Evolutionary conservation across 2,329 filamentous ascomycete species (phyloP).

Genomic region (Aspergillus tanneri): DNA sequence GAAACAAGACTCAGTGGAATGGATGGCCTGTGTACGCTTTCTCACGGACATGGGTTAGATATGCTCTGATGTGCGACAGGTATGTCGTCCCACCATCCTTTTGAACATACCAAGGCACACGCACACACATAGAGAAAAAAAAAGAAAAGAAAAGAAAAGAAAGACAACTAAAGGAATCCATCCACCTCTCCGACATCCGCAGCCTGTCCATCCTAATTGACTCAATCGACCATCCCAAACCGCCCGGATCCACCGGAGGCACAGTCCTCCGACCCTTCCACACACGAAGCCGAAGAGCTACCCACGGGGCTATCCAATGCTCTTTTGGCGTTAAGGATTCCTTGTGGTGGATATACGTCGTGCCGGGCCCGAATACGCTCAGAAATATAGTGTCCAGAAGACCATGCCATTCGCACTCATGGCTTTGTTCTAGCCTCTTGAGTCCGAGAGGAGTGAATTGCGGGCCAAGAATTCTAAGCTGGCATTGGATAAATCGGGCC

Average conservation of each 20-base stretch:
- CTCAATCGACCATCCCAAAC: slow-evolving; percentile 80
- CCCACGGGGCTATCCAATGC: slow-evolving; percentile 61
- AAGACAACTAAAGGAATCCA: slow-evolving; percentile 60
- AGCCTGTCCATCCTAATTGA: slow-evolving; percentile 79
- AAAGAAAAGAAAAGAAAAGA: slow-evolving; percentile 26
- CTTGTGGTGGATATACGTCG: slow-evolving; percentile 65
- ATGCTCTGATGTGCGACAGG: slow-evolving; percentile 70
- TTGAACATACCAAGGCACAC: too few relatives aligned
- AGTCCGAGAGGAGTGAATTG: slow-evolving; percentile 66
- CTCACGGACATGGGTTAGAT: slow-evolving; percentile 71
- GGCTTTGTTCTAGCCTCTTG: slow-evolving; percentile 76
- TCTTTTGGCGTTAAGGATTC: slow-evolving; percentile 82
- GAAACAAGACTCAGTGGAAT: slow-evolving; percentile 79
- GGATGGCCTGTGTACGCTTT: slow-evolving; percentile 72
- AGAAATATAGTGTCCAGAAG: slow-evolving; percentile 65
- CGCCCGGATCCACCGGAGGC: slow-evolving; percentile 67
- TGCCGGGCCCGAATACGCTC: slow-evolving; percentile 54
- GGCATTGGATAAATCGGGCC: slow-evolving; percentile 65
- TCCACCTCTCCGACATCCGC: slow-evolving; percentile 76
- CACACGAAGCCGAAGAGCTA: slow-evolving; percentile 67
- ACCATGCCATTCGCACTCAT: slow-evolving; percentile 63
- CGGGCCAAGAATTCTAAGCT: slow-evolving; percentile 65
- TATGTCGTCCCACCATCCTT: too few relatives aligned
- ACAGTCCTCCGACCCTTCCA: slow-evolving; percentile 82
- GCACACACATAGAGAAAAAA: not conserved